A percentile compares a stretch with the other conserved stretches of the same genome.
Conservation (phyloP, 106 monocot genomes). For the Gastrodia elata region DNA sequence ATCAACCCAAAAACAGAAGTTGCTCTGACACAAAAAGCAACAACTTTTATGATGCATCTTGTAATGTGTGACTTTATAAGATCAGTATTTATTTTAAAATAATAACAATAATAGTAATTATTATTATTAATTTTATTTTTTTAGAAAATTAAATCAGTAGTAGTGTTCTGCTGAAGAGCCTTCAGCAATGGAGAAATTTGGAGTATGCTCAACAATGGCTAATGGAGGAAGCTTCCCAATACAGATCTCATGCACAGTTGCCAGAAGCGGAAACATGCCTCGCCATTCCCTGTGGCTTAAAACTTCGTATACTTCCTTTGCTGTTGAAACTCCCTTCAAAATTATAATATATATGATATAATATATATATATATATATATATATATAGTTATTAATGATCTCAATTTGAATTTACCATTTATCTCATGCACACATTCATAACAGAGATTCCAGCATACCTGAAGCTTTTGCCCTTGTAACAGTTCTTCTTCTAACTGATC, state of each 20-base stretch:
- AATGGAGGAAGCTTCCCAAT: conserved; percentile 53
- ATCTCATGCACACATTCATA: no score
- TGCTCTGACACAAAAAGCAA: no score
- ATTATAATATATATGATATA: not conserved
- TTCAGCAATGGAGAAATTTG: conserved; percentile 27
- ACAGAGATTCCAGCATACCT: conserved; percentile 40
- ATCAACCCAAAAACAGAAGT: no score
- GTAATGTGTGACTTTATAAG: no score
- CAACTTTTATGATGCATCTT: no score
- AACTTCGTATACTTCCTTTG: conserved; percentile 78
- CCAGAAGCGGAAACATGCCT: conserved; percentile 58
- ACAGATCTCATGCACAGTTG: conserved; percentile 75
- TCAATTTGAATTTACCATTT: not conserved
- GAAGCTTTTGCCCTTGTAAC: conserved; percentile 79
- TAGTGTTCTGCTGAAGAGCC: conserved; percentile 22
- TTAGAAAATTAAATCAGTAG: conserved; percentile 5
- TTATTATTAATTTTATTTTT: no score
- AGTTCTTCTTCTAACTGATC: conserved; percentile 71
- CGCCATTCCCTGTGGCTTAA: conserved; percentile 61
- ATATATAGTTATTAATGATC: not conserved
- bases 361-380: no score
- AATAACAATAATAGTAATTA: no score
- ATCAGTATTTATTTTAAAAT: no score
- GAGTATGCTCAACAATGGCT: conserved; percentile 52
- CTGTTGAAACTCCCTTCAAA: conserved; percentile 77